phyloP scores from a whole-genome alignment of 2,329 filamentous ascomycete genomes.

The Trichoderma arundinaceum region DNA sequence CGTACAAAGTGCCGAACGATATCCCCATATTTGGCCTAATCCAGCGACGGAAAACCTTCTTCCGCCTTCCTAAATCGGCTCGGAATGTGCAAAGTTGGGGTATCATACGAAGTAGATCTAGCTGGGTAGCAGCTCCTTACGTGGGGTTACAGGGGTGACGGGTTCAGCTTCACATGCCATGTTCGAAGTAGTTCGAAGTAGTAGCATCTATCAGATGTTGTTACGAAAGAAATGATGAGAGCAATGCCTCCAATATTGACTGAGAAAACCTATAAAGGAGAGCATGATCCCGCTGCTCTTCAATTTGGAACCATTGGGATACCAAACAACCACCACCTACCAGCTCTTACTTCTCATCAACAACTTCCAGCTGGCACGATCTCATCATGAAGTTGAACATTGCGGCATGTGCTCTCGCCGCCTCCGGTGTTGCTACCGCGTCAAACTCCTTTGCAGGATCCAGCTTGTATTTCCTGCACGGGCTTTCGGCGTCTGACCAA shows the following conservation, averaged over 20 bases:
- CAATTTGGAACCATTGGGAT: background rate
- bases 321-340: background rate
- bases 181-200: background rate
- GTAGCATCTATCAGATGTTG: background rate
- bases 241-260: background rate
- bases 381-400: constrained; percentile 14
- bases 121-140: background rate
- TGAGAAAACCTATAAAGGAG: constrained; percentile 2
- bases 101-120: background rate
- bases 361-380: background rate
- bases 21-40: background rate
- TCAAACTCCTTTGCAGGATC: constrained; percentile 34
- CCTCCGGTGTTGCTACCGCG: constrained; percentile 13
- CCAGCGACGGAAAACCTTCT: background rate
- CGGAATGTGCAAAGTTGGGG: background rate
- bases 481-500: constrained; percentile 33
- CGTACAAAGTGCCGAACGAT: background rate
- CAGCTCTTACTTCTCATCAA: background rate
- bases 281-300: background rate
- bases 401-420: constrained; percentile 3
- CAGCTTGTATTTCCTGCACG: constrained; percentile 35
- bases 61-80: constrained; percentile 8
- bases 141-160: background rate
- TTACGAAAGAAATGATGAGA: background rate
- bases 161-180: background rate